phyloP scores from a whole-genome alignment of 345 rosid species.

The Salix koriyanagi region DNA sequence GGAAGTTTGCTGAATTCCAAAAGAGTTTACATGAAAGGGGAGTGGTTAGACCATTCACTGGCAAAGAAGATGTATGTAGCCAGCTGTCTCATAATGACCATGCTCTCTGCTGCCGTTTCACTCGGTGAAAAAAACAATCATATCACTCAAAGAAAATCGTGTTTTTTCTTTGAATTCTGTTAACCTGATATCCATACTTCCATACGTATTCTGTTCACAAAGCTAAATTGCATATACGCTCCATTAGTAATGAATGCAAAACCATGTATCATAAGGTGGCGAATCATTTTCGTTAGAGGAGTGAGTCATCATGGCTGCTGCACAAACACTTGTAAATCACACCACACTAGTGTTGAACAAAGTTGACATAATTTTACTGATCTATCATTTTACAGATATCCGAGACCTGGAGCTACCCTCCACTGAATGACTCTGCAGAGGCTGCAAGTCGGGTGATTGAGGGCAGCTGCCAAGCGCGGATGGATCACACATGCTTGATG shows the following conservation, averaged over 20 bases:
- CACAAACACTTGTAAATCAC: background rate
- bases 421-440: conserved; percentile 22
- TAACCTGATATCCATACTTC: background rate
- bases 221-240: background rate
- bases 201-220: background rate
- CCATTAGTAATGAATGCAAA: background rate
- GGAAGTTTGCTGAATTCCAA: conserved; percentile 34
- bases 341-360: background rate
- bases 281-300: background rate
- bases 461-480: conserved; percentile 18
- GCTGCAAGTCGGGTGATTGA: conserved; percentile 17
- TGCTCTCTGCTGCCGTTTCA: background rate
- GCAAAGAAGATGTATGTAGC: conserved; percentile 22
- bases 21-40: conserved; percentile 13
- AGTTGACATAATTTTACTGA: background rate
- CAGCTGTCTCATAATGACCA: background rate
- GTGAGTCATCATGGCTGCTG: background rate
- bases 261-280: background rate
- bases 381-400: conserved; percentile 19
- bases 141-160: background rate
- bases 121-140: background rate
- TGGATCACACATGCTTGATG: conserved; percentile 9
- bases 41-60: conserved; percentile 24
- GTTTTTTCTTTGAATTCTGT: background rate
- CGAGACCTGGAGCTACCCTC: conserved; percentile 27